These are phyloP conservation scores for Chenopodium quinoa DNA, from an alignment of 148 eudicot species.

Conservation along the genomic window DNA sequence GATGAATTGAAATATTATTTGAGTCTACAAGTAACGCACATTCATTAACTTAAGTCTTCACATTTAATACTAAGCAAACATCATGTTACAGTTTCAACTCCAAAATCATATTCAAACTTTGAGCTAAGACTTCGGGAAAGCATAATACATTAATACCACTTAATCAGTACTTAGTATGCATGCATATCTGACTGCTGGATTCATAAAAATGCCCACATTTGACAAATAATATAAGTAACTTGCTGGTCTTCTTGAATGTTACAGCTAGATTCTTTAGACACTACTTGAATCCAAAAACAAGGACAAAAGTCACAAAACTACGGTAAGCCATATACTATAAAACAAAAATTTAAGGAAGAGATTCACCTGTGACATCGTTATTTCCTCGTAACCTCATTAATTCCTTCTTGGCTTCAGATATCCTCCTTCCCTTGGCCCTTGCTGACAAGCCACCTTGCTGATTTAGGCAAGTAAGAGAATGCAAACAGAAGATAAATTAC, in stretches of 20 bases:
- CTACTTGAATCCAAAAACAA: no score
- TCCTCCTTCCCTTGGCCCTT: constrained; percentile 51
- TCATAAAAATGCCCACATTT: neutral
- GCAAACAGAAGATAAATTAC: constrained; percentile 57
- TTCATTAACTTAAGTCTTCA: neutral
- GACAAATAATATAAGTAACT: neutral
- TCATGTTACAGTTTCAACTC: neutral
- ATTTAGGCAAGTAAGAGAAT: constrained; percentile 76
- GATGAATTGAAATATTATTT: neutral
- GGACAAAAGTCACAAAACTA: no score
- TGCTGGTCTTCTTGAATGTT: neutral
- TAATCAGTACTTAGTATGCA: neutral
- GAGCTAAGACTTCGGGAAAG: neutral
- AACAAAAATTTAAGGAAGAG: constrained; percentile 1
- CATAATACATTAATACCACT: neutral
- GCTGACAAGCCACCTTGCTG: constrained; percentile 95
- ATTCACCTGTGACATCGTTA: constrained; percentile 74
- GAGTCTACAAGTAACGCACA: neutral
- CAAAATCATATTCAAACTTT: neutral
- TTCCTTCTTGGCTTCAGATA: constrained; percentile 81
- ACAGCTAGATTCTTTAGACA: neutral
- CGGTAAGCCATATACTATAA: no score
- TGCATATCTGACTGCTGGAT: neutral
- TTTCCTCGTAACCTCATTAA: constrained; percentile 70
- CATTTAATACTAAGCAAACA: neutral